Evolutionary conservation across 2,329 filamentous ascomycete genomes (phyloP), one percentile per base, ranked within the genome.

Genomic region (Fusarium piperis): DNA sequence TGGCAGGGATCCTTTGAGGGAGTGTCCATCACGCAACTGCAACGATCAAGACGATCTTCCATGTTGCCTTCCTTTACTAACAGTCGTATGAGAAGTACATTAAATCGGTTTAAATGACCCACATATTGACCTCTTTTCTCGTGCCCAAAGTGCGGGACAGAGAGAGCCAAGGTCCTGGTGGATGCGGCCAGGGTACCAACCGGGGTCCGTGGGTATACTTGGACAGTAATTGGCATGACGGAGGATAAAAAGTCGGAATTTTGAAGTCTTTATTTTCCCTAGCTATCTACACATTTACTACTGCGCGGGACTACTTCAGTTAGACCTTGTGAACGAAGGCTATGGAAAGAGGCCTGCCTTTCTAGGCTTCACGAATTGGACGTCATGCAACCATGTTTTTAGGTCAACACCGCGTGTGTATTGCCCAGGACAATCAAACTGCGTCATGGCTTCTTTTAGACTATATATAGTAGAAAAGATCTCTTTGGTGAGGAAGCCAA

Each of bases 51-150:
- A 16, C 15, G 23, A 10, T n/a, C 23, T 12, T 11, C 9, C 8
- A 6, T 28, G 16, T 11, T 12, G 0, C 3, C 6, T 28, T 48
- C 10, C 2, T 12, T 12, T 2, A 46, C 3, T 15, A 46, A 28
- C 9, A 12, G 3, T 28, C 2, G 1, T 46, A 11, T 38, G 2
- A 3, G 2, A 2, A 26, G 16, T n/a, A 16, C 3, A 46, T 0
- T 18, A 41, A 16, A 13, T 18, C 13, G 4, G 6, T 1, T 18
- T 48, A 2, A 3, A 6, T 18, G 32, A 51, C 8, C 7, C 16
- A 1, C 2, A 9, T 4, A 32, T 30, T 3, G 13, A 8, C 18
- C 16, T 51, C 20, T 6, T 44, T 44, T 44, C 5, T 44, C 13
- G 26, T 44, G 15, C 39, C 13, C 20, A 44, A 13, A 44, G 8